These are phyloP conservation scores for Suhomyces pyralidae DNA, from an alignment of 805 yeast species.

Conservation along the genomic window DNA sequence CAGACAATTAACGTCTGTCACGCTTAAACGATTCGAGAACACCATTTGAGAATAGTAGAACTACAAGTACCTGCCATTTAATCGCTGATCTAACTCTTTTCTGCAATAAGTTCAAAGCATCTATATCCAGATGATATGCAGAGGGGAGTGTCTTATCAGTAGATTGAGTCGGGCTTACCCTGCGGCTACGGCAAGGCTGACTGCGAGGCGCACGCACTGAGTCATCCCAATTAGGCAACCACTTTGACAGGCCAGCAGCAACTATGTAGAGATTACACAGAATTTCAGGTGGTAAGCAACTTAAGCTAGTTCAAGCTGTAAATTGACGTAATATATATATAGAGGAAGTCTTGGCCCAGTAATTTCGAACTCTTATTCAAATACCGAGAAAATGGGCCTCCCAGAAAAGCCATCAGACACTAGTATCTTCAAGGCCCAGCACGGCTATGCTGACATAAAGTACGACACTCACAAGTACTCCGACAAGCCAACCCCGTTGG, in stretches of 20 bases:
- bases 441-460: slow-evolving; percentile 30
- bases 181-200: not conserved
- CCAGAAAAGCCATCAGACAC: slow-evolving; percentile 31
- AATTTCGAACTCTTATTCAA: not conserved
- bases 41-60: not conserved
- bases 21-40: too few species aligned
- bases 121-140: not conserved
- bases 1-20: not conserved
- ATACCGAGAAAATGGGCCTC: slow-evolving; percentile 12
- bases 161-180: not conserved
- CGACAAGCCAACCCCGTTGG: slow-evolving; percentile 33
- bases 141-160: not conserved
- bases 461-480: slow-evolving; percentile 29
- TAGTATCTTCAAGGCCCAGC: slow-evolving; percentile 26
- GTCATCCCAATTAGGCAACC: not conserved
- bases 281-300: slow-evolving; percentile 1
- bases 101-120: not conserved
- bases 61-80: not conserved
- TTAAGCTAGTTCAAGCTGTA: not conserved
- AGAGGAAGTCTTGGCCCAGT: not conserved
- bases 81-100: not conserved
- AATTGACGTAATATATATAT: slow-evolving; percentile 1
- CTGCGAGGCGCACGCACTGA: not conserved
- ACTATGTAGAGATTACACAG: not conserved
- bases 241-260: not conserved